A percentile compares a stretch with the other conserved stretches of the same genome.
Conservation (phyloP, 495 filamentous ascomycete species). For the Xylaria scruposa region DNA sequence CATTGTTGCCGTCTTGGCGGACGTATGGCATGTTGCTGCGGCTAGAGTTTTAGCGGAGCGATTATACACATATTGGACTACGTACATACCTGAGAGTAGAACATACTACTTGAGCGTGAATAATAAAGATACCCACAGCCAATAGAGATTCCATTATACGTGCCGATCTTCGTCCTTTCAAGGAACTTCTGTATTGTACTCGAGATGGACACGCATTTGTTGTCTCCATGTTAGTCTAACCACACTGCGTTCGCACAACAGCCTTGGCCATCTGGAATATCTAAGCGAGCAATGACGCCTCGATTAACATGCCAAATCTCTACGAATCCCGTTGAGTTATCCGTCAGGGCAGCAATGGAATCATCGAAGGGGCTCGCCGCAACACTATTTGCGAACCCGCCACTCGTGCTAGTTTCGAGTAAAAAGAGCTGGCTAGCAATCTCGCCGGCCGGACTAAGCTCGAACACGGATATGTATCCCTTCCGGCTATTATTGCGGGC, state of each 20-base stretch:
- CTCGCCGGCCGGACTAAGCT: constrained; percentile 32
- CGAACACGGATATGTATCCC: constrained; percentile 45
- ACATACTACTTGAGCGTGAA: background rate
- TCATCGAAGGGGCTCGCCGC: constrained; percentile 44
- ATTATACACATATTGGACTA: background rate
- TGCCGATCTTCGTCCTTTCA: background rate
- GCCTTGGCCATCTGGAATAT: constrained; percentile 39
- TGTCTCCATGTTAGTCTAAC: constrained; percentile 25
- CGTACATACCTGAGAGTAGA: constrained; percentile 5
- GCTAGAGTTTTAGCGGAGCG: constrained; percentile 22
- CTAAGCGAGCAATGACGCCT: constrained; percentile 38
- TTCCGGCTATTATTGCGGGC: constrained; percentile 27
- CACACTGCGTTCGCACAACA: constrained; percentile 50
- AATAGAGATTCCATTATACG: background rate
- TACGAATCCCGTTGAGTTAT: constrained; percentile 46
- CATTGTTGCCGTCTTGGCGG: constrained; percentile 9
- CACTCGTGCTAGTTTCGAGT: constrained; percentile 41
- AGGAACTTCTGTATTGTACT: background rate
- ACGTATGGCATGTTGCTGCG: constrained; percentile 25
- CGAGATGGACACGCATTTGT: background rate
- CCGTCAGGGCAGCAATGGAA: constrained; percentile 41
- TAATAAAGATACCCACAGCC: background rate
- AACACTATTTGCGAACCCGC: constrained; percentile 44
- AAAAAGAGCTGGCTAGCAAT: constrained; percentile 43
- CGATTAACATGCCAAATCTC: constrained; percentile 45